phyloP scores from a whole-genome alignment of 257 asterid genomes.

The Jasminum sambac region DNA sequence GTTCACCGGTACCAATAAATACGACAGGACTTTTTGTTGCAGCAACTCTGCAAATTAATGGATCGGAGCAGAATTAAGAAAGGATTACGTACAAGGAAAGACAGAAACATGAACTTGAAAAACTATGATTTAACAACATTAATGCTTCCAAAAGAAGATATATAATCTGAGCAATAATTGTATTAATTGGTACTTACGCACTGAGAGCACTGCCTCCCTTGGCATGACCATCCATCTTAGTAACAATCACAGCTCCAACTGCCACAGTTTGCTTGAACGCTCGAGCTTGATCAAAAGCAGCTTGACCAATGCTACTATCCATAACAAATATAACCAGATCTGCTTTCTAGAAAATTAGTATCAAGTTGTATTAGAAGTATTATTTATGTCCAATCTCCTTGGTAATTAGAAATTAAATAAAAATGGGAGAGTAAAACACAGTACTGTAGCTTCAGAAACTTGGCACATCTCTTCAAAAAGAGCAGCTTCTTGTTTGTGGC shows the following conservation, averaged over 20 bases:
- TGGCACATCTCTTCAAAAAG: conserved; percentile 99
- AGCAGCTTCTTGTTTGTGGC: conserved; percentile 97
- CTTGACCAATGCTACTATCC: conserved; percentile 99
- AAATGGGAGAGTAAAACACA: conserved; percentile 16
- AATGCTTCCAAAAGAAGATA: neutral
- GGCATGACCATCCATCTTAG: conserved; percentile 99
- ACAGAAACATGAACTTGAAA: conserved; percentile 11
- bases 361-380: conserved; percentile 15
- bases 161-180: neutral
- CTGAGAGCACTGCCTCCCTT: conserved; percentile 99
- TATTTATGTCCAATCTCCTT: conserved; percentile 8
- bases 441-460: conserved; percentile 95
- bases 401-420: neutral
- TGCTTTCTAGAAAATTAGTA: conserved; percentile 66
- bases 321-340: conserved; percentile 95
- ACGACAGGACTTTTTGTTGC: conserved; percentile 96
- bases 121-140: conserved; percentile 13
- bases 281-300: conserved; percentile 98
- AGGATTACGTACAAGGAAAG: neutral
- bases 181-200: conserved; percentile 78
- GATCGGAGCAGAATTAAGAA: conserved; percentile 24
- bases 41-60: conserved; percentile 84
- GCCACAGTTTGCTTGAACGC: conserved; percentile 97
- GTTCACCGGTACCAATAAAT: conserved; percentile 97
- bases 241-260: conserved; percentile 96